Evolutionary conservation across 805 yeast species (phyloP), one percentile per base, ranked within the genome.

Genomic region (Candida nonsorbophila): DNA sequence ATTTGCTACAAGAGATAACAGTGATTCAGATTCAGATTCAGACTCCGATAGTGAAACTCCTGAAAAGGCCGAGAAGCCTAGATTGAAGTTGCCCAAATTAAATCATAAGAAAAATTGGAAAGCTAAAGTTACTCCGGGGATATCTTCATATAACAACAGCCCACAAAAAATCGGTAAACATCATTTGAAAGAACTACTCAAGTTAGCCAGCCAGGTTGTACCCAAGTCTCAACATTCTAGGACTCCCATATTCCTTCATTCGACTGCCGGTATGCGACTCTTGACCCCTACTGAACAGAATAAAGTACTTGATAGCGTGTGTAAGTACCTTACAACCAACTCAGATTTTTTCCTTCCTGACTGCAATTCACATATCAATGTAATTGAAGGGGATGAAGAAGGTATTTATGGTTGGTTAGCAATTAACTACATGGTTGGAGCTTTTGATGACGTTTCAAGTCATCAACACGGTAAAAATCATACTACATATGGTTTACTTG

Each of bases 381-480:
- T 75, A 8, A 69, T 80, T 6, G 75, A 74, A 34, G 86, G 85
- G 0, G 81, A 77, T 36, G 52, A 64, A 3, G 86, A 80, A 47
- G 86, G 85, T 0, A 37, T 79, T 8, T 76, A 75, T 40, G 78
- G 80, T 2, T 80, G 86, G 86, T 52, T 79, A 6, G 69, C 82
- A 0, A 48, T 78, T 15, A 80, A 79, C 44, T 75, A 74, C 29
- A 46, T 75, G 37, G 58, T 69, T 16, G 74, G 74, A 1, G 45
- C 72, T 0, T 53, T 74, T 20, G 62, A 57, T 21, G 30, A 47
- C n/a, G 63, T 64, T 1, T 42, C 38, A 7, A 39, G 45, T 4
- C 68, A 62, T 26, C 45, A 61, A 19, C 70, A 63, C 30, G 74
- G 72, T 5, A 58, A 64, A 25, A 53, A 55, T 25, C 67, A 64